phyloP scores from a whole-genome alignment of 257 asterid genomes.

The Solanum etuberosum region DNA sequence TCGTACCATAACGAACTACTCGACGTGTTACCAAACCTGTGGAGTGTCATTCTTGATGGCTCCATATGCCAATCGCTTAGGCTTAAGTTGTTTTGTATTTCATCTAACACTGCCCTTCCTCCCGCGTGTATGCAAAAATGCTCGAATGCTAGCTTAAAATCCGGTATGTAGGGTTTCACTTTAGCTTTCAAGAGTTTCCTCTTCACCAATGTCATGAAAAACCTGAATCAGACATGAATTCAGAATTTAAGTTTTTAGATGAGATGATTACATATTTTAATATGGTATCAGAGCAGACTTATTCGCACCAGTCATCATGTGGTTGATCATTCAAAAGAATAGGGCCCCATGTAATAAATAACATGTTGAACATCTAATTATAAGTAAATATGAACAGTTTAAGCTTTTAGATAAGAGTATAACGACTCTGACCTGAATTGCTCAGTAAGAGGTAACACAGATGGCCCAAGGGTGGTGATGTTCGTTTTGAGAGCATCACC shows the following conservation, averaged over 20 bases:
- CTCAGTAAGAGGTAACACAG: constrained; percentile 44
- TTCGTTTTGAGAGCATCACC: constrained; percentile 40
- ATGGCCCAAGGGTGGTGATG: constrained; percentile 25
- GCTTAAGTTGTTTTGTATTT: constrained; percentile 31
- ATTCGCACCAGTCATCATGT: neutral
- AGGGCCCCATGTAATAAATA: neutral
- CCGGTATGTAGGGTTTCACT: constrained; percentile 34
- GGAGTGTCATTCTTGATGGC: constrained; percentile 49
- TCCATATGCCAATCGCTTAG: constrained; percentile 39
- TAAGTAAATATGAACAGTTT: neutral
- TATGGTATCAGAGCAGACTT: neutral
- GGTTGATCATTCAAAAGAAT: neutral
- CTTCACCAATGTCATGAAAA: constrained; percentile 19
- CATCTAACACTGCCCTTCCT: constrained; percentile 42
- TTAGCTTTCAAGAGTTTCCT: constrained; percentile 9
- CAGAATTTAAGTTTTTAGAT: neutral
- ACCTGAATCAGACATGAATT: neutral
- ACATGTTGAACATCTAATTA: neutral
- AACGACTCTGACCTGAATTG: constrained; percentile 9
- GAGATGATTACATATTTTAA: neutral
- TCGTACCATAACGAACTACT: constrained; percentile 54
- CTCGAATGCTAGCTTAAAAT: constrained; percentile 34
- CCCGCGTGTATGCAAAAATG: constrained; percentile 56
- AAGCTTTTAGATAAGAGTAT: neutral
- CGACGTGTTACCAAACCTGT: constrained; percentile 53